Evolutionary conservation across 1,139 yeast species (phyloP).

Genomic region (Debaryomycetaceae sp.): DNA sequence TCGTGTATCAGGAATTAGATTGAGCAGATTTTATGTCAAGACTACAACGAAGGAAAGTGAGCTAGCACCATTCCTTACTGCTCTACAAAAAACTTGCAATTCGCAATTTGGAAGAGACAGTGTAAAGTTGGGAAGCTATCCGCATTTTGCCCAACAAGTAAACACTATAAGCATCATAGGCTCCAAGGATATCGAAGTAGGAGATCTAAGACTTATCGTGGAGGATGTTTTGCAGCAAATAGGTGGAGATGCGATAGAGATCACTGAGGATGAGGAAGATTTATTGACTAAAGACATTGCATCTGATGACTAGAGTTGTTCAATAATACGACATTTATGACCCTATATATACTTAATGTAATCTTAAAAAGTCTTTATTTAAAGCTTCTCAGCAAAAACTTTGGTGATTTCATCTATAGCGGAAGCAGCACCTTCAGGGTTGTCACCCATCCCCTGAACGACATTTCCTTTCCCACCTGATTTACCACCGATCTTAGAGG

Average conservation of each 20-base stretch:
- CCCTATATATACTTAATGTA: background rate
- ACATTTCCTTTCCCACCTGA: slow-evolving; percentile 98
- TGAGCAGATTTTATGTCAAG: slow-evolving; percentile 55
- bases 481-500: slow-evolving; percentile 83
- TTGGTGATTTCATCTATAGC: slow-evolving; percentile 71
- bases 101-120: slow-evolving; percentile 26
- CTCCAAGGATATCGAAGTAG: slow-evolving; percentile 29
- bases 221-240: slow-evolving; percentile 41
- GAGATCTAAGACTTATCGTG: slow-evolving; percentile 43
- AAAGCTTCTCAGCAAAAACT: slow-evolving; percentile 57
- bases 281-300: slow-evolving; percentile 15
- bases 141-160: slow-evolving; percentile 62
- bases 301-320: background rate
- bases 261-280: slow-evolving; percentile 55
- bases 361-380: slow-evolving; percentile 5
- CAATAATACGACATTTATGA: background rate
- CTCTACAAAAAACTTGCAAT: slow-evolving; percentile 47
- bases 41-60: slow-evolving; percentile 62
- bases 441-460: slow-evolving; percentile 96
- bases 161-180: slow-evolving; percentile 76
- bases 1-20: slow-evolving; percentile 23
- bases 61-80: slow-evolving; percentile 61
- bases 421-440: slow-evolving; percentile 59
- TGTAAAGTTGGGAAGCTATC: slow-evolving; percentile 79
- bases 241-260: slow-evolving; percentile 48